Percentiles rank a stretch among this genome's conserved stretches.
These are phyloP conservation scores for Naganishia sp. DNA, from an alignment of 1,284 basidiomycete species.

Conservation along the genomic window DNA sequence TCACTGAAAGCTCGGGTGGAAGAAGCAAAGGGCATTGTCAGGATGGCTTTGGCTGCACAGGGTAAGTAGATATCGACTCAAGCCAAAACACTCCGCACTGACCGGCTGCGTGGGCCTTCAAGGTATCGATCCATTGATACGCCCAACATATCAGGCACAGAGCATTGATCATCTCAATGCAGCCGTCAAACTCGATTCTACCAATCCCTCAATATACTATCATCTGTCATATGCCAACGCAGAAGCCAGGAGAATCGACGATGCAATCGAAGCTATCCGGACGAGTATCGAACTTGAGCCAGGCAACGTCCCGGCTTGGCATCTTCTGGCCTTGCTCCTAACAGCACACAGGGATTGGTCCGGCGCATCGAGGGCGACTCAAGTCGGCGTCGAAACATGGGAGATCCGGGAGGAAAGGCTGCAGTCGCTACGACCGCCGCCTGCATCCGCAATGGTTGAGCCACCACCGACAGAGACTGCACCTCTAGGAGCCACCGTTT, in stretches of 20 bases:
- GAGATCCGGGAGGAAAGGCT: constrained; percentile 54
- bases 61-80: constrained; percentile 41
- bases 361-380: constrained; percentile 74
- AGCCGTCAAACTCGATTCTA: constrained; percentile 62
- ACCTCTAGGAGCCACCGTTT: constrained; percentile 15
- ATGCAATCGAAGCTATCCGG: constrained; percentile 70
- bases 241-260: constrained; percentile 67
- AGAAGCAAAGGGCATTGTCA: constrained; percentile 51
- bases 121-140: constrained; percentile 68
- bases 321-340: constrained; percentile 80
- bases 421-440: neutral
- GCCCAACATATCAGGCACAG: constrained; percentile 62
- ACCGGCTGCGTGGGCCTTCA: constrained; percentile 22
- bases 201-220: constrained; percentile 66
- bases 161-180: constrained; percentile 63
- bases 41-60: constrained; percentile 49
- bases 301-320: constrained; percentile 79
- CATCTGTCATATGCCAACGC: constrained; percentile 77
- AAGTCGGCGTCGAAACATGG: constrained; percentile 64
- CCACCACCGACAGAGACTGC: constrained; percentile 4
- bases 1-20: constrained; percentile 42
- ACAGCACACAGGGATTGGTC: constrained; percentile 78
- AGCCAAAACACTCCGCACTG: constrained; percentile 51
- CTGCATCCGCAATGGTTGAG: constrained; percentile 7
- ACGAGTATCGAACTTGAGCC: constrained; percentile 74